Evolutionary conservation across 148 eudicot species (phyloP).

Genomic region (Polygonum maritimum): DNA sequence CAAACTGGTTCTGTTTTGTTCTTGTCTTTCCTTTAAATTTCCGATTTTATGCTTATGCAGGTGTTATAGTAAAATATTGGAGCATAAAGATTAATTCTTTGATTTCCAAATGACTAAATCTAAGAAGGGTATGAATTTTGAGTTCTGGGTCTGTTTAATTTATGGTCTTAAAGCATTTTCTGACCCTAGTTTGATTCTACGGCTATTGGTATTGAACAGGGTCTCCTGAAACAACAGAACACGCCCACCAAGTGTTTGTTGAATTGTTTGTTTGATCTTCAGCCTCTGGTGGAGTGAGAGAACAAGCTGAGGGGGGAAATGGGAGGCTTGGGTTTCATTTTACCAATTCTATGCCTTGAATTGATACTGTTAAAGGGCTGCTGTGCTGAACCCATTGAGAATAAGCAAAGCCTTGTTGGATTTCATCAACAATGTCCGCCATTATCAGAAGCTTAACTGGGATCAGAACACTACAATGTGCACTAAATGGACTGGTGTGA

Average conservation of each 20-base stretch:
- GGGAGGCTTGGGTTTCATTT: conserved; percentile 24
- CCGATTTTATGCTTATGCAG: background rate
- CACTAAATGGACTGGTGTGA: conserved; percentile 23
- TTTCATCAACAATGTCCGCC: conserved; percentile 16
- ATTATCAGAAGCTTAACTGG: conserved; percentile 17
- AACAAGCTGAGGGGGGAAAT: conserved; percentile 14
- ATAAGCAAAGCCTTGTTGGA: conserved; percentile 33
- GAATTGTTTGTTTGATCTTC: background rate
- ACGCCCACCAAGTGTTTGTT: background rate
- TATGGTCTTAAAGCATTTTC: background rate
- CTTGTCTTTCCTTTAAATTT: background rate
- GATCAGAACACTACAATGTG: conserved; percentile 11
- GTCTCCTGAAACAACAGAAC: background rate
- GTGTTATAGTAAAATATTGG: too few relatives aligned
- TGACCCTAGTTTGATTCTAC: background rate
- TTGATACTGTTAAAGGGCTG: background rate
- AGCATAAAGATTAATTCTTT: too few relatives aligned
- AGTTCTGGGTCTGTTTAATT: background rate
- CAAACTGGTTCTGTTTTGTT: background rate
- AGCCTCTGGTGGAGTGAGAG: too few relatives aligned
- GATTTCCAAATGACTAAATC: background rate
- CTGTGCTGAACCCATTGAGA: conserved; percentile 29
- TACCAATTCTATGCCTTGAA: conserved; percentile 11
- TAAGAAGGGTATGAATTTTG: background rate
- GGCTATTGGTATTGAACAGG: background rate